phyloP scores from a whole-genome alignment of 306 rosid genomes.

The Arachis stenosperma region DNA sequence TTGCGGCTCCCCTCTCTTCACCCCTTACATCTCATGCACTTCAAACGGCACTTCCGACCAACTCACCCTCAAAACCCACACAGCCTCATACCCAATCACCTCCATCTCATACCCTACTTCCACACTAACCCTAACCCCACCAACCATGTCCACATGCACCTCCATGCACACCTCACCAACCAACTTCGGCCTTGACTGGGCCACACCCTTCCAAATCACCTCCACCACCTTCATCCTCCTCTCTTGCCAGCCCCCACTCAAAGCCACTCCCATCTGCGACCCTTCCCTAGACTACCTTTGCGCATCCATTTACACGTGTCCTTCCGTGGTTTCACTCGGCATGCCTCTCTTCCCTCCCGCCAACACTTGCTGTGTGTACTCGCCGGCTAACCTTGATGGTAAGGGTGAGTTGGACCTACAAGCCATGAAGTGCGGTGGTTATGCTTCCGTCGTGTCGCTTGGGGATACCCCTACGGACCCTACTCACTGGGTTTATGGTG shows the following conservation, averaged over 20 bases:
- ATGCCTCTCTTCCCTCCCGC: slow-evolving; percentile 59
- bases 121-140: slow-evolving; percentile 57
- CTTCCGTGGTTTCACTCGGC: slow-evolving; percentile 50
- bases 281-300: slow-evolving; percentile 57
- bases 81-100: slow-evolving; percentile 57
- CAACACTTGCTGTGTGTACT: slow-evolving; percentile 69
- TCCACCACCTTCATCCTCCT: slow-evolving; percentile 73
- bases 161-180: slow-evolving; percentile 49
- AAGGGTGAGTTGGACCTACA: slow-evolving; percentile 53
- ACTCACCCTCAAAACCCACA: slow-evolving; percentile 66
- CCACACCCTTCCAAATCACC: slow-evolving; percentile 61
- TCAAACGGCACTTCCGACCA: slow-evolving; percentile 22
- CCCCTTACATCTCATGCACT: slow-evolving; percentile 54
- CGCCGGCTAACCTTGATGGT: slow-evolving; percentile 57
- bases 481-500: slow-evolving; percentile 60
- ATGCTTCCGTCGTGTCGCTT: slow-evolving; percentile 53
- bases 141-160: slow-evolving; percentile 67
- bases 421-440: slow-evolving; percentile 47
- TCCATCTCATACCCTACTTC: slow-evolving; percentile 61
- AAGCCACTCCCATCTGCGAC: slow-evolving; percentile 54
- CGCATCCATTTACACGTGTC: slow-evolving; percentile 64
- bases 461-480: slow-evolving; percentile 62
- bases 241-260: slow-evolving; percentile 51
- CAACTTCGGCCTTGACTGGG: slow-evolving; percentile 61
- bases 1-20: slow-evolving; percentile 69